Conservation (phyloP, 805 yeast genomes). For the Starmerella roubikii region DNA sequence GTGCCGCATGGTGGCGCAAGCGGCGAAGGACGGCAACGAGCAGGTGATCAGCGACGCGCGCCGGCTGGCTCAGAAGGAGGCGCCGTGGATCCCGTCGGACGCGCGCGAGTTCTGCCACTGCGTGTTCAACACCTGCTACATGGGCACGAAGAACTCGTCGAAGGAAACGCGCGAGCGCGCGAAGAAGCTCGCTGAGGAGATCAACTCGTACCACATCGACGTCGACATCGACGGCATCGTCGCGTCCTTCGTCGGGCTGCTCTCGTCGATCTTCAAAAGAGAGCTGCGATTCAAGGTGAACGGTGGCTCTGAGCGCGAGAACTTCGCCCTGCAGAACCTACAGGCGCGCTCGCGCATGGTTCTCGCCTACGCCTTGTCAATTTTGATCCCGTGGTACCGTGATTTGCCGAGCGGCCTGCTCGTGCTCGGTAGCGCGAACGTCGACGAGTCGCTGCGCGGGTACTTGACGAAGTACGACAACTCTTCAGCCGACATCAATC, state of each 20-base stretch:
- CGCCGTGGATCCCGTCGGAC: slow-evolving; percentile 51
- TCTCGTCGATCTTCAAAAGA: slow-evolving; percentile 83
- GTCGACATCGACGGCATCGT: slow-evolving; percentile 84
- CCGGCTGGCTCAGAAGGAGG: slow-evolving; percentile 42
- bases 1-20: slow-evolving; percentile 73
- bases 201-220: slow-evolving; percentile 85
- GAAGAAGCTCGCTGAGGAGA: slow-evolving; percentile 50
- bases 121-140: slow-evolving; percentile 78
- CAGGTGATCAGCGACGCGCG: slow-evolving; percentile 72
- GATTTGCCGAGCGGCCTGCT: slow-evolving; percentile 64
- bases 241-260: slow-evolving; percentile 53
- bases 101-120: slow-evolving; percentile 64
- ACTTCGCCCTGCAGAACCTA: slow-evolving; percentile 87
- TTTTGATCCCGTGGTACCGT: slow-evolving; percentile 88
- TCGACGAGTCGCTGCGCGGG: slow-evolving; percentile 92
- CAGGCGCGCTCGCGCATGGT: slow-evolving; percentile 97
- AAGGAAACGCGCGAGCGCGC: slow-evolving; percentile 75
- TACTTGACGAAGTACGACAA: slow-evolving; percentile 94
- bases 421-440: slow-evolving; percentile 92
- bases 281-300: slow-evolving; percentile 78
- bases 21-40: slow-evolving; percentile 41
- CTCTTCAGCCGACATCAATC: slow-evolving; percentile 93
- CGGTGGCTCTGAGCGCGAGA: slow-evolving; percentile 87
- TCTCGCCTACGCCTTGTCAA: slow-evolving; percentile 82
- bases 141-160: slow-evolving; percentile 95